These are phyloP conservation scores for Ophiostoma ulmi DNA, from an alignment of 2,329 filamentous ascomycete species.

Conservation along the genomic window DNA sequence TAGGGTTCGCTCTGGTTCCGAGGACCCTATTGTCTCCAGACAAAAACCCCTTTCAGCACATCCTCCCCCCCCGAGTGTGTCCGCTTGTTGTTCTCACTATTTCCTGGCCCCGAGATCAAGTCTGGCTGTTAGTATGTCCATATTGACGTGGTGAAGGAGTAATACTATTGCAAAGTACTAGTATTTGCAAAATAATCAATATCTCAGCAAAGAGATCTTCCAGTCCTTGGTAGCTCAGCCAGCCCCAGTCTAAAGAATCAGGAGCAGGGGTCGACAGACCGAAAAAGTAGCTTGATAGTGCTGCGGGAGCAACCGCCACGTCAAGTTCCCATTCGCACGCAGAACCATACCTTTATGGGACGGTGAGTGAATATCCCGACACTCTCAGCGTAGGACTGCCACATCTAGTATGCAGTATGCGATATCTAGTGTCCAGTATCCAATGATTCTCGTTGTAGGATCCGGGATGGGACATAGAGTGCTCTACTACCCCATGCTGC, in stretches of 20 bases:
- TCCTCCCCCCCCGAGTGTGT: background rate
- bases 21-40: background rate
- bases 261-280: background rate
- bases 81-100: background rate
- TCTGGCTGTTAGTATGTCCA: background rate
- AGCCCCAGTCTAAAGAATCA: background rate
- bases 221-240: background rate
- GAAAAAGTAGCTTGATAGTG: background rate
- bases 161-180: background rate
- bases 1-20: background rate
- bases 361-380: background rate
- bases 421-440: background rate
- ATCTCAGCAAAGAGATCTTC: no score
- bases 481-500: background rate
- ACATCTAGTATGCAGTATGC: no score
- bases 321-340: slow-evolving; percentile 10
- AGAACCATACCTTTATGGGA: background rate
- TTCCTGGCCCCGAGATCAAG: background rate
- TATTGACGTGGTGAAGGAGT: background rate
- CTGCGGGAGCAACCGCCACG: slow-evolving; percentile 16
- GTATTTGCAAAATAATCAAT: background rate
- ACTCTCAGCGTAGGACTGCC: no score
- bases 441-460: background rate
- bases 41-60: background rate
- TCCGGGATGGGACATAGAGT: background rate